Evolutionary conservation across 2,329 filamentous ascomycete genomes (phyloP), one percentile per base, ranked within the genome.

Genomic region (Calonectria ilicicola): DNA sequence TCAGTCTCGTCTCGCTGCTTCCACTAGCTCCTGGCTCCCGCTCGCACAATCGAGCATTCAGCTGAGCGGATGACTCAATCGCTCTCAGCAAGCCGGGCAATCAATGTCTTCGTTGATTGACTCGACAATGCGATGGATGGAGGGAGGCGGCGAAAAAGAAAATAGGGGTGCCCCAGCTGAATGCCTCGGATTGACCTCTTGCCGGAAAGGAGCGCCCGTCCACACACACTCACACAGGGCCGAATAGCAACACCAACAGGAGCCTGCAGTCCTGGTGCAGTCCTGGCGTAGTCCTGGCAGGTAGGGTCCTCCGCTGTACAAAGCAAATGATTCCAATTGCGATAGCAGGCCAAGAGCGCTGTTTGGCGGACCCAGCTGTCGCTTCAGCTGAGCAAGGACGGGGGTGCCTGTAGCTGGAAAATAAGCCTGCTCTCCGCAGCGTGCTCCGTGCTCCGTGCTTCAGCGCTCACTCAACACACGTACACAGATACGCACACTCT

Each of bases 31-130:
- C 66, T 53, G 38, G 51, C 40, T 49, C 14, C 40, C 29, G 27
- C 74, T 72, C 49, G 70, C 69, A 38, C 65, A 51, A 77, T 70
- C 63, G 69, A 69, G 75, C 75, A 71, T 72, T 75, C 70, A 76
- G 71, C 35, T 70, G 65, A 75, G 71, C 35, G 69, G 65, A 76
- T 79, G 77, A 79, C 67, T 79, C 77, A 78, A 65, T 65, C 56
- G 53, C 56, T 56, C 49, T 40, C 42, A 66, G 74, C 70, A 71
- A 40, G 62, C 76, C 70, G 76, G 70, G 53, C 65, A 42, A 42
- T 17, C 72, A 70, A 68, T 56, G 53, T 46, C 26, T 14, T 58
- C 44, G 32, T 21, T 65, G 68, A 66, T 62, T 71, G 69, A 67
- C 35, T 46, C 44, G 53, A 38, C 56, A 8, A 35, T 19, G n/a